Evolutionary conservation across 495 filamentous ascomycete species (phyloP).

Genomic region (Penicillium verhagenii): DNA sequence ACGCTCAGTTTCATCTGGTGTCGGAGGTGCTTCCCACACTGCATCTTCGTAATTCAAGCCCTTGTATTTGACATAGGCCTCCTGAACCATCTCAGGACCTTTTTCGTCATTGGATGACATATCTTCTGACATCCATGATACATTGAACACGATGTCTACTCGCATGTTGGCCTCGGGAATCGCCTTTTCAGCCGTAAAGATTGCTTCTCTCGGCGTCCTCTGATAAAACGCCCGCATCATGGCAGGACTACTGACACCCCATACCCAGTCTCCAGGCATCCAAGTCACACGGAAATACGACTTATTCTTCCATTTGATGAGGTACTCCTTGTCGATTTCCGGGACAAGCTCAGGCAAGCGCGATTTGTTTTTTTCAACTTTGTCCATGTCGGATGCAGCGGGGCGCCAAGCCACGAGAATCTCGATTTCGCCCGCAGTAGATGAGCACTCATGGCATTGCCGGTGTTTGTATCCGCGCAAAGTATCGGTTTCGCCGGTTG

Average conservation of each 20-base stretch:
- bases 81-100: conserved; percentile 46
- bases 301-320: conserved; percentile 79
- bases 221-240: conserved; percentile 76
- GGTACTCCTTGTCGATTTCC: conserved; percentile 80
- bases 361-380: conserved; percentile 42
- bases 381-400: conserved; percentile 36
- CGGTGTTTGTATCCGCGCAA: conserved; percentile 66
- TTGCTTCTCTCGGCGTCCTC: conserved; percentile 64
- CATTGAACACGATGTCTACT: conserved; percentile 84
- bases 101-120: conserved; percentile 29
- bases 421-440: conserved; percentile 59
- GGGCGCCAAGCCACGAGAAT: conserved; percentile 87
- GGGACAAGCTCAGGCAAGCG: conserved; percentile 52
- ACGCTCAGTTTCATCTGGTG: conserved; percentile 58
- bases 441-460: conserved; percentile 72
- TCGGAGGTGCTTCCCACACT: conserved; percentile 84
- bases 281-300: conserved; percentile 80
- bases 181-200: conserved; percentile 72
- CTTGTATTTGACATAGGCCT: conserved; percentile 83
- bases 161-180: conserved; percentile 81
- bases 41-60: conserved; percentile 92
- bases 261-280: conserved; percentile 88
- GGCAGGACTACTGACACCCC: conserved; percentile 58
- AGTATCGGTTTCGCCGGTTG: conserved; percentile 36
- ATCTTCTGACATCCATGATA: conserved; percentile 56